A percentile compares a stretch with the other conserved stretches of the same genome.
These are phyloP conservation scores for Exophiala viscosa DNA, from an alignment of 2,329 filamentous ascomycete genomes.

Conservation along the genomic window DNA sequence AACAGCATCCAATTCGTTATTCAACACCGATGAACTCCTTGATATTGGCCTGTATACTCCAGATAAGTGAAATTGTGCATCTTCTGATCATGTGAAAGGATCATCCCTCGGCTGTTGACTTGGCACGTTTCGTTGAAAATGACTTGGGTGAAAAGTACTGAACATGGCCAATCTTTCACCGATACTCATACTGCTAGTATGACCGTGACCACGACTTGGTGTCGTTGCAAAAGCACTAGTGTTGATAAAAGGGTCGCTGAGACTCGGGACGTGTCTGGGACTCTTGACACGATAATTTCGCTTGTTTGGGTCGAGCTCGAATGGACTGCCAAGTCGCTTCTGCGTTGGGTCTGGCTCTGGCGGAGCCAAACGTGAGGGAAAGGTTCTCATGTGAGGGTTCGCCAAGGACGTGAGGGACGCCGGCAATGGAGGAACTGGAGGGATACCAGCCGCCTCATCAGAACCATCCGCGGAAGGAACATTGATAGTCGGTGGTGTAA, in stretches of 20 bases:
- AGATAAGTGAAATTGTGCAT: neutral
- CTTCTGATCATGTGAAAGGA: conserved; percentile 18
- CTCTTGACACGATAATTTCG: conserved; percentile 34
- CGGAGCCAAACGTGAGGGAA: conserved; percentile 29
- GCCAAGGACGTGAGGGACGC: conserved; percentile 20
- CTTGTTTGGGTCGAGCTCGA: conserved; percentile 38
- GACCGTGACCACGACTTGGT: conserved; percentile 15
- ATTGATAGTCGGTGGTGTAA: conserved; percentile 44
- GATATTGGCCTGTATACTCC: too few relatives aligned
- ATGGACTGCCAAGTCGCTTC: conserved; percentile 48
- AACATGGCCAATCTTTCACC: conserved; percentile 24
- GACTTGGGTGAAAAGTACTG: conserved; percentile 20
- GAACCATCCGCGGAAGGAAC: conserved; percentile 27
- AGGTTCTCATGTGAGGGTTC: conserved; percentile 17
- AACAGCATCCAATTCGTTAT: too few relatives aligned
- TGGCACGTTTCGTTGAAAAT: conserved; percentile 13
- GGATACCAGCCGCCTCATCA: conserved; percentile 17
- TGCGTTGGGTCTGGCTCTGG: conserved; percentile 37
- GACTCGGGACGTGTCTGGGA: conserved; percentile 40
- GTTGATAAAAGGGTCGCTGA: conserved; percentile 44
- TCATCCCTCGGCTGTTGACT: conserved; percentile 15
- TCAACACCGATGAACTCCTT: too few relatives aligned
- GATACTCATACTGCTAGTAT: conserved; percentile 23
- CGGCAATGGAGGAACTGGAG: conserved; percentile 23
- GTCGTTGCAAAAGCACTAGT: conserved; percentile 22